These are phyloP conservation scores for Hydnum rufescens DNA, from an alignment of 768 basidiomycete genomes.

Conservation along the genomic window DNA sequence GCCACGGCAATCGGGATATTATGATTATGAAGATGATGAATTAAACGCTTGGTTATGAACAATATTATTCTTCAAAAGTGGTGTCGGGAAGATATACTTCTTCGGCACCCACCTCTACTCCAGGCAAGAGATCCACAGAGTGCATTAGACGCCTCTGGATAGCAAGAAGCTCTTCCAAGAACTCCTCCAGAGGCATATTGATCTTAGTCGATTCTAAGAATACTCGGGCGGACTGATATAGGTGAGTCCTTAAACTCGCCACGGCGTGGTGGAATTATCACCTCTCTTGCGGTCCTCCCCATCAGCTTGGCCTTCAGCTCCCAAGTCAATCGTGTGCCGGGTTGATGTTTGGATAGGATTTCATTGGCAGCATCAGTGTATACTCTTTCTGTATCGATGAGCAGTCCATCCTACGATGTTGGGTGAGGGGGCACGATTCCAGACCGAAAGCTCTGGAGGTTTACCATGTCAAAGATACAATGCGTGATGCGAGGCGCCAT, in stretches of 20 bases:
- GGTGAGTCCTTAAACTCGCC: background rate
- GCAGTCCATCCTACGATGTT: background rate
- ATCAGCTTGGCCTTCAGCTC: constrained; percentile 1
- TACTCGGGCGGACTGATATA: background rate
- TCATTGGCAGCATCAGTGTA: background rate
- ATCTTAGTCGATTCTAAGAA: background rate
- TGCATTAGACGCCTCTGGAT: background rate
- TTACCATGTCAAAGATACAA: no score
- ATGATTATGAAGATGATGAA: background rate
- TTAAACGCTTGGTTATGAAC: background rate
- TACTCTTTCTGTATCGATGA: background rate
- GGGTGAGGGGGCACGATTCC: no score
- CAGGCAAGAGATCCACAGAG: background rate
- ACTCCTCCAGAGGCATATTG: background rate
- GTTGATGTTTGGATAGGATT: background rate
- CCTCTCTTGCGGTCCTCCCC: background rate
- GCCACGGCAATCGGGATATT: constrained; percentile 1
- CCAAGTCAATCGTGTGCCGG: background rate
- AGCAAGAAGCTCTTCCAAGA: background rate
- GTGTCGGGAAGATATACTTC: no score
- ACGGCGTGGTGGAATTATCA: background rate
- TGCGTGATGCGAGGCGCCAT: no score
- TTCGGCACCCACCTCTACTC: background rate
- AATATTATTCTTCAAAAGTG: background rate
- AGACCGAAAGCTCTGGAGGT: no score